Evolutionary conservation across 2,329 filamentous ascomycete genomes (phyloP).

Genomic region (Diplodia corticola): DNA sequence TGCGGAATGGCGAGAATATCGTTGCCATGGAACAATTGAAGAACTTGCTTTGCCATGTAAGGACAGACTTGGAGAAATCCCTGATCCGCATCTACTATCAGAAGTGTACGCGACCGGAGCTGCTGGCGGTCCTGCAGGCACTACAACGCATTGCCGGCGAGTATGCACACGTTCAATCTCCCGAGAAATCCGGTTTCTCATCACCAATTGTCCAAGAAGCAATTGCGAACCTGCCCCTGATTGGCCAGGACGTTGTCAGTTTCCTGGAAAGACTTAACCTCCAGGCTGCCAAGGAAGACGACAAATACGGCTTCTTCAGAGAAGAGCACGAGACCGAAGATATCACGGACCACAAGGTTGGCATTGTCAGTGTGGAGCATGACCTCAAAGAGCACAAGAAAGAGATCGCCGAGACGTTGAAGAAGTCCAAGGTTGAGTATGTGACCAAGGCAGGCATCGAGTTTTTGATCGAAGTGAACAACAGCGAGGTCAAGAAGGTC

Average conservation of each 20-base stretch:
- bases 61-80: slow-evolving; percentile 84
- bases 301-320: slow-evolving; percentile 93
- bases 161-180: slow-evolving; percentile 66
- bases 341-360: slow-evolving; percentile 86
- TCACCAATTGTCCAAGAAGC: slow-evolving; percentile 70
- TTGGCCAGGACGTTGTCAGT: slow-evolving; percentile 68
- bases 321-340: slow-evolving; percentile 85
- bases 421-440: slow-evolving; percentile 72
- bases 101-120: slow-evolving; percentile 86
- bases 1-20: slow-evolving; percentile 68
- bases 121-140: slow-evolving; percentile 80
- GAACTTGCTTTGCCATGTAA: slow-evolving; percentile 68
- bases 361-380: slow-evolving; percentile 88
- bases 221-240: slow-evolving; percentile 72
- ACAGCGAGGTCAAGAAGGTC: slow-evolving; percentile 77
- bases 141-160: slow-evolving; percentile 79
- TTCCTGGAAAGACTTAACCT: slow-evolving; percentile 85
- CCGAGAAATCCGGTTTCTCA: slow-evolving; percentile 69
- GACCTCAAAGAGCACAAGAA: slow-evolving; percentile 77
- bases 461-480: slow-evolving; percentile 89
- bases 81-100: slow-evolving; percentile 96
- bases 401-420: slow-evolving; percentile 70
- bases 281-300: slow-evolving; percentile 77
- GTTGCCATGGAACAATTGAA: slow-evolving; percentile 72
- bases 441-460: slow-evolving; percentile 87